Evolutionary conservation across 2,329 filamentous ascomycete species (phyloP).

Genomic region (Lizonia empirigonia): DNA sequence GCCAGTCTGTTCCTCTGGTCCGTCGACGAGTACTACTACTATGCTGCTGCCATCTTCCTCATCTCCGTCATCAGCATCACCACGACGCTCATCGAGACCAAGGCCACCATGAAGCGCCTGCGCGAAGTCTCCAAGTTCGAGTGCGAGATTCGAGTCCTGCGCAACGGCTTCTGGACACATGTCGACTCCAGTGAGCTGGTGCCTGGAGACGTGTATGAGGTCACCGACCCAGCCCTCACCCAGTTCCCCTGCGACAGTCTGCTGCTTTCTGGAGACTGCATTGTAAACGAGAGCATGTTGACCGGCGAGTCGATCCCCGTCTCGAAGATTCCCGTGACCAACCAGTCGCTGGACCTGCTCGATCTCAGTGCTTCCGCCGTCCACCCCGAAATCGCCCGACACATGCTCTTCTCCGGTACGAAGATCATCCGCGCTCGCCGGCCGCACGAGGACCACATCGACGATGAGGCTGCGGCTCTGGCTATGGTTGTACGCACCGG

Average conservation of each 20-base stretch:
- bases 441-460: constrained; percentile 82
- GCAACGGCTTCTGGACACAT: constrained; percentile 94
- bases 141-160: constrained; percentile 89
- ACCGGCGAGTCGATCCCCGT: constrained; percentile 97
- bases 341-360: constrained; percentile 76
- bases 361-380: constrained; percentile 82
- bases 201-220: constrained; percentile 94
- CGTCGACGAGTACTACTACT: constrained; percentile 96
- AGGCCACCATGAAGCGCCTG: constrained; percentile 86
- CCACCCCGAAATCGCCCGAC: constrained; percentile 79
- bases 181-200: constrained; percentile 86
- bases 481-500: constrained; percentile 93
- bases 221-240: constrained; percentile 87
- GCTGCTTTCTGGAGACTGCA: constrained; percentile 90
- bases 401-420: constrained; percentile 93
- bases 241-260: constrained; percentile 94
- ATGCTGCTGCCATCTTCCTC: constrained; percentile 90
- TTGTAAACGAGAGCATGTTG: constrained; percentile 99
- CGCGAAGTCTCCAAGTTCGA: constrained; percentile 93
- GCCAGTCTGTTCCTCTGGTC: constrained; percentile 95
- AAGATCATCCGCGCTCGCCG: constrained; percentile 90
- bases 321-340: constrained; percentile 83
- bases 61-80: constrained; percentile 94
- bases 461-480: constrained; percentile 87
- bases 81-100: constrained; percentile 88